These are phyloP conservation scores for Teratosphaeria pseudoeucalypti DNA, from an alignment of 2,329 filamentous ascomycete species.

Conservation along the genomic window DNA sequence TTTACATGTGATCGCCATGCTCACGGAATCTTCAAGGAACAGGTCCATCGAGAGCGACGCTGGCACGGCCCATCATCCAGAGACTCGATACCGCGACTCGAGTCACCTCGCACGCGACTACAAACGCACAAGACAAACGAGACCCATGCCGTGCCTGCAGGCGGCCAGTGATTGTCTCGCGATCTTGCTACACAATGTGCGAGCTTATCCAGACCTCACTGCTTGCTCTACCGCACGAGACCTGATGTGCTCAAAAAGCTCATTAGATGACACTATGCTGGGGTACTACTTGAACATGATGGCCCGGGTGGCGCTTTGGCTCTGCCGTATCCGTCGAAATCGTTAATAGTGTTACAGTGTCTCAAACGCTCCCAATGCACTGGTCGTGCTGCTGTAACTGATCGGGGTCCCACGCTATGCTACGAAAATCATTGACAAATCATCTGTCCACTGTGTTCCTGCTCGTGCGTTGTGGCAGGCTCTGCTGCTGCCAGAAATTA, in stretches of 20 bases:
- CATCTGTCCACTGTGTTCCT: neutral
- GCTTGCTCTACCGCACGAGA: neutral
- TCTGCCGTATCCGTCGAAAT: neutral
- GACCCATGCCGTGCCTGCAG: neutral
- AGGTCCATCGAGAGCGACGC: neutral
- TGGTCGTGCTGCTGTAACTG: neutral
- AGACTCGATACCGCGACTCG: neutral
- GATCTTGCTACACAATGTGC: conserved; percentile 7
- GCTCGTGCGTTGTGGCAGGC: neutral
- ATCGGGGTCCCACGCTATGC: neutral
- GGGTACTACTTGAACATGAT: neutral
- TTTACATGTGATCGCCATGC: neutral
- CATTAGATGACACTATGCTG: neutral
- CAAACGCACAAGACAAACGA: neutral
- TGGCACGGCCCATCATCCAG: neutral
- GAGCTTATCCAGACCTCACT: conserved; percentile 6
- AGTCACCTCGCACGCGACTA: neutral
- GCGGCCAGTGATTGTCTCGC: conserved; percentile 8
- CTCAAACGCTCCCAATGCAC: neutral
- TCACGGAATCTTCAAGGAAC: neutral
- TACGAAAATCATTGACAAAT: neutral
- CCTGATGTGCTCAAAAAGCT: neutral
- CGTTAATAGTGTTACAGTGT: neutral
- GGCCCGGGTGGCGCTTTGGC: neutral
- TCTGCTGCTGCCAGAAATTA: neutral